A percentile compares a stretch with the other conserved stretches of the same genome.
These are phyloP conservation scores for Corylus avellana DNA, from an alignment of 306 rosid genomes.

Conservation along the genomic window DNA sequence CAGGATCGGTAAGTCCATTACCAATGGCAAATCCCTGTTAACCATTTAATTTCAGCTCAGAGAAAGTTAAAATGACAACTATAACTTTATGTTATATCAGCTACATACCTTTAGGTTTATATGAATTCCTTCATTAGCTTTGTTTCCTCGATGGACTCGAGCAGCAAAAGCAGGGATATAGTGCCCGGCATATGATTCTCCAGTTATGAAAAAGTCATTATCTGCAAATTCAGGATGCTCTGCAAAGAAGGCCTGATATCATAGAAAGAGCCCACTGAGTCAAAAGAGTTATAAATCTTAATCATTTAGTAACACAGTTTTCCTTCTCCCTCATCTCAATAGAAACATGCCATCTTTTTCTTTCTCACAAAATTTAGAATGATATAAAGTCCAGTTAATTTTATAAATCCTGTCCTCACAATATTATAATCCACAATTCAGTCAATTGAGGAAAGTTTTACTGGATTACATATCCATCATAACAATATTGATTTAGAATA, in stretches of 20 bases:
- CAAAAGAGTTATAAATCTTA: slow-evolving; percentile 9
- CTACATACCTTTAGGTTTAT: slow-evolving; percentile 79
- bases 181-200: slow-evolving; percentile 98
- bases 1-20: slow-evolving; percentile 97
- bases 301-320: background rate
- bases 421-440: slow-evolving; percentile 4
- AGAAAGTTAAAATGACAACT: slow-evolving; percentile 3
- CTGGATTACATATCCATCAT: background rate
- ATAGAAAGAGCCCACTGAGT: slow-evolving; percentile 20
- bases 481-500: slow-evolving; percentile 15
- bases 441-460: slow-evolving; percentile 15
- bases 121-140: slow-evolving; percentile 92
- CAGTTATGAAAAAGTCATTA: slow-evolving; percentile 90
- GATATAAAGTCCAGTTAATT: background rate
- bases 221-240: slow-evolving; percentile 76
- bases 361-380: background rate
- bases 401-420: background rate
- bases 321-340: slow-evolving; percentile 2
- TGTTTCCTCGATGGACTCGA: slow-evolving; percentile 88
- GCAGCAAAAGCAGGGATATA: slow-evolving; percentile 98
- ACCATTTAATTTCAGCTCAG: slow-evolving; percentile 12
- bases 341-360: background rate
- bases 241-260: slow-evolving; percentile 71
- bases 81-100: slow-evolving; percentile 13
- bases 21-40: slow-evolving; percentile 98